These are phyloP conservation scores for Ochromonas danica DNA, from an alignment of 108 stramenopile genomes.

Conservation along the genomic window DNA sequence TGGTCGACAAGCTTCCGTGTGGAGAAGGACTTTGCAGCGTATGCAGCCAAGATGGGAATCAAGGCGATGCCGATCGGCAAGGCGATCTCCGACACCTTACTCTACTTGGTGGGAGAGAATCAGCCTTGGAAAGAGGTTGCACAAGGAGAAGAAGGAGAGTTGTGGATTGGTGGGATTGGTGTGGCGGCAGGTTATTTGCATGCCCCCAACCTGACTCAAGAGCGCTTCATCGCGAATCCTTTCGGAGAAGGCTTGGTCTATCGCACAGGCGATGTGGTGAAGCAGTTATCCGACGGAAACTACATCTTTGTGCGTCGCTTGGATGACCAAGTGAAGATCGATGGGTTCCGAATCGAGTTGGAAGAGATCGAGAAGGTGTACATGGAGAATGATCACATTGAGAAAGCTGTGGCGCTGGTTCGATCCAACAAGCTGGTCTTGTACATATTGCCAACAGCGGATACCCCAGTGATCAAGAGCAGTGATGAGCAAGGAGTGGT, in stretches of 20 bases:
- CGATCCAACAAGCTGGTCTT: background rate
- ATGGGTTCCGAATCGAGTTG: background rate
- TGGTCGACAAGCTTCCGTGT: background rate
- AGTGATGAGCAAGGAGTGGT: no score
- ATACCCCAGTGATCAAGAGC: no score
- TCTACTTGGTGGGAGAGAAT: background rate
- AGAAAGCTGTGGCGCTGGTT: slow-evolving; percentile 19
- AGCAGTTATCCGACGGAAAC: background rate
- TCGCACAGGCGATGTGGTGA: background rate
- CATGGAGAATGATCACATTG: background rate
- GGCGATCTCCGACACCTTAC: no score
- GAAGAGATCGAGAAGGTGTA: background rate
- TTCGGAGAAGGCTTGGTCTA: background rate
- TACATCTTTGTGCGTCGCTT: background rate
- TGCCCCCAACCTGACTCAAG: background rate
- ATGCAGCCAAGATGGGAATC: no score
- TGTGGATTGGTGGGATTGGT: background rate
- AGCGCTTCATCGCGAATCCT: background rate
- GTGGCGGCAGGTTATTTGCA: background rate
- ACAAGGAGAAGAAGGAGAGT: background rate
- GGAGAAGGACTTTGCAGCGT: no score
- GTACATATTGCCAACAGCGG: no score
- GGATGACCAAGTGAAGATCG: background rate
- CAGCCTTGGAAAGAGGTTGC: background rate
- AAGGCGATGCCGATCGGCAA: no score